A percentile compares a stretch with the other conserved stretches of the same genome.
Evolutionary conservation across 108 stramenopile species (phyloP).

Genomic region (Tribonema minus): DNA sequence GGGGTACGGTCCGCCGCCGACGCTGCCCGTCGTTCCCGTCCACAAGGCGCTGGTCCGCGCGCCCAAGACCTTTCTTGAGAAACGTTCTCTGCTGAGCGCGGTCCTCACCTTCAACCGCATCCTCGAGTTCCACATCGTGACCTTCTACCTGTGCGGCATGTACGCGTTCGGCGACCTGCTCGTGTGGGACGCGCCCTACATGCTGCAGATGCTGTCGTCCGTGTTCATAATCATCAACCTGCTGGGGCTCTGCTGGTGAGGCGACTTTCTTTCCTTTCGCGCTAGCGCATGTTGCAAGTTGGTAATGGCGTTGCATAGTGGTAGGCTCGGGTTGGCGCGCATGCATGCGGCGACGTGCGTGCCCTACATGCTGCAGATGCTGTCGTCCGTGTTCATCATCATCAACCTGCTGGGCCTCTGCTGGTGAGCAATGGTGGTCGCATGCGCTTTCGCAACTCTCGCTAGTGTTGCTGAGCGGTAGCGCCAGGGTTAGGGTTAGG

Average conservation of each 20-base stretch:
- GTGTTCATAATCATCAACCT: constrained; percentile 87
- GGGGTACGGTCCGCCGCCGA: too few relatives aligned
- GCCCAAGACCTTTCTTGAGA: constrained; percentile 94
- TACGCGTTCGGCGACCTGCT: constrained; percentile 76
- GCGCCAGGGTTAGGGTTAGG: too few relatives aligned
- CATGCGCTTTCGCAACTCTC: too few relatives aligned
- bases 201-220: constrained; percentile 68
- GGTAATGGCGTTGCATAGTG: too few relatives aligned
- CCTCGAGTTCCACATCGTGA: constrained; percentile 88
- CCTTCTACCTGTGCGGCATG: constrained; percentile 82
- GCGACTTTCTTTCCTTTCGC: too few relatives aligned
- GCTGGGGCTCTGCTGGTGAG: constrained; percentile 68
- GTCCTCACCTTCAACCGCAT: constrained; percentile 78
- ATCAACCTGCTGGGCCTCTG: constrained; percentile 76
- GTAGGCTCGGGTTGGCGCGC: too few relatives aligned
- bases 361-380: constrained; percentile 70
- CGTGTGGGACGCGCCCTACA: constrained; percentile 87
- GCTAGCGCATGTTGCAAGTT: too few relatives aligned
- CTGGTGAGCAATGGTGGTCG: too few relatives aligned
- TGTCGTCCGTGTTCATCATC: constrained; percentile 85
- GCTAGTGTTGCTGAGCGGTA: too few relatives aligned
- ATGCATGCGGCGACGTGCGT: constrained; percentile 73
- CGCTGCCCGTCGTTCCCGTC: background rate
- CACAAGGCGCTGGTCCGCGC: constrained; percentile 34
- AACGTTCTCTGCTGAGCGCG: constrained; percentile 87